Percentiles rank a stretch among this genome's conserved stretches.
Evolutionary conservation across 2,329 filamentous ascomycete species (phyloP).

Genomic region (Teratosphaeria gauchensis): DNA sequence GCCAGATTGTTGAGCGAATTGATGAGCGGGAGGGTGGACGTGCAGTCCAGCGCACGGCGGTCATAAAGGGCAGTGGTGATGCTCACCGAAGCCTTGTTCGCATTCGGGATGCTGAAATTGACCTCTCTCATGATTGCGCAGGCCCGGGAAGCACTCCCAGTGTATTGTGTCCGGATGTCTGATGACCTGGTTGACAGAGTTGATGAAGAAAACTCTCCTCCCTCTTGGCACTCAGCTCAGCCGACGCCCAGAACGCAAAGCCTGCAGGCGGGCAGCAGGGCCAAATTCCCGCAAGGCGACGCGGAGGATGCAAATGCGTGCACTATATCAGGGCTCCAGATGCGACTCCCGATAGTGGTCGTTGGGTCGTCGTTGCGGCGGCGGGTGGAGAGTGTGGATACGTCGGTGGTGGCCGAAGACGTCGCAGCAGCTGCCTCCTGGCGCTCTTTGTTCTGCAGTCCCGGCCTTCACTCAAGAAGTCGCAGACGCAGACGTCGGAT

Average conservation of each 20-base stretch:
- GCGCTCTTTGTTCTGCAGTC: not conserved
- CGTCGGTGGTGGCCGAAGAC: not conserved
- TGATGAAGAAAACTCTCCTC: not conserved
- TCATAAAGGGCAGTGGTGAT: conserved; percentile 98
- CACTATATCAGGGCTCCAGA: too few species aligned
- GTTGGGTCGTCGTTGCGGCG: not conserved
- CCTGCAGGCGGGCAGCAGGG: not conserved
- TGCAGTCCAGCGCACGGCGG: conserved; percentile 93
- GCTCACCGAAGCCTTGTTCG: conserved; percentile 97
- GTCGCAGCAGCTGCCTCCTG: not conserved
- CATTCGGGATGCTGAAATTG: conserved; percentile 98
- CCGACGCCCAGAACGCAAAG: not conserved
- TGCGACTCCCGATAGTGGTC: not conserved
- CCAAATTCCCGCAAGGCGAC: not conserved
- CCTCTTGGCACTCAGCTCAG: not conserved
- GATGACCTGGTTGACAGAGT: not conserved
- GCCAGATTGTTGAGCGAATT: conserved; percentile 98
- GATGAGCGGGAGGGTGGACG: conserved; percentile 91
- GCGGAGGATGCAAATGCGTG: not conserved
- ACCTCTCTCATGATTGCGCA: conserved; percentile 83
- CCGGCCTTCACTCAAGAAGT: not conserved
- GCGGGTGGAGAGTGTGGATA: not conserved
- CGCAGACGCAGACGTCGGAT: not conserved
- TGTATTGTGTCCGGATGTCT: not conserved
- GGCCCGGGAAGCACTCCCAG: not conserved